Conservation (phyloP, 345 rosid species). For the Angophora floribunda region DNA sequence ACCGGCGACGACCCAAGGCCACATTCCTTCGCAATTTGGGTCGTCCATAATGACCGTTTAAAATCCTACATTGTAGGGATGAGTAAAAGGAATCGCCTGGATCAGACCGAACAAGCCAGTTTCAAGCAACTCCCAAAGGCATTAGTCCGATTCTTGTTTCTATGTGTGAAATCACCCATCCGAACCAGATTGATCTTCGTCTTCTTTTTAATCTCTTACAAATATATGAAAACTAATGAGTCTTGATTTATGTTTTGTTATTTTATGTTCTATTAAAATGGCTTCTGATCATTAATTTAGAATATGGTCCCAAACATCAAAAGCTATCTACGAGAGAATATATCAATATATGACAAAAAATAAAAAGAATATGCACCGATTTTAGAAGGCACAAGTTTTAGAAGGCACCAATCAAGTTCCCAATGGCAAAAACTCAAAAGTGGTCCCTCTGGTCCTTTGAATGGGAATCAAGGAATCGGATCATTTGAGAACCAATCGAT, state of each 20-base stretch:
- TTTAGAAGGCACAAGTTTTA: too few species aligned
- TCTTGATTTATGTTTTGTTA: neutral
- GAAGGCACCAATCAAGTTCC: too few species aligned
- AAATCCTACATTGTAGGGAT: neutral
- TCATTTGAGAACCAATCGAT: too few species aligned
- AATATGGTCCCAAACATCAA: neutral
- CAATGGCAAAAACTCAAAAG: too few species aligned
- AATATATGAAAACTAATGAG: neutral
- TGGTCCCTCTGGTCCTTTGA: too few species aligned
- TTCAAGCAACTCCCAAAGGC: accelerated
- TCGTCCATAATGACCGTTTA: neutral
- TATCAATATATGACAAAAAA: too few species aligned
- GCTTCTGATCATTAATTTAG: neutral
- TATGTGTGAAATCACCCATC: neutral
- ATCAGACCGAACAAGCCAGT: accelerated
- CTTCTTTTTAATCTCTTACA: too few species aligned
- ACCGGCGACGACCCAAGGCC: neutral
- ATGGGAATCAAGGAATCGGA: too few species aligned
- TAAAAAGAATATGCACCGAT: neutral
- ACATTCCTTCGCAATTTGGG: neutral
- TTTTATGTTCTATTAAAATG: neutral
- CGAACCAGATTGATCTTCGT: too few species aligned
- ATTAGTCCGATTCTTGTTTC: too few species aligned
- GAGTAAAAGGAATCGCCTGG: neutral
- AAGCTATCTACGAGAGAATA: neutral